A percentile compares a stretch with the other conserved stretches of the same genome.
These are phyloP conservation scores for Suillus weaverae DNA, from an alignment of 768 basidiomycete genomes.

Conservation along the genomic window DNA sequence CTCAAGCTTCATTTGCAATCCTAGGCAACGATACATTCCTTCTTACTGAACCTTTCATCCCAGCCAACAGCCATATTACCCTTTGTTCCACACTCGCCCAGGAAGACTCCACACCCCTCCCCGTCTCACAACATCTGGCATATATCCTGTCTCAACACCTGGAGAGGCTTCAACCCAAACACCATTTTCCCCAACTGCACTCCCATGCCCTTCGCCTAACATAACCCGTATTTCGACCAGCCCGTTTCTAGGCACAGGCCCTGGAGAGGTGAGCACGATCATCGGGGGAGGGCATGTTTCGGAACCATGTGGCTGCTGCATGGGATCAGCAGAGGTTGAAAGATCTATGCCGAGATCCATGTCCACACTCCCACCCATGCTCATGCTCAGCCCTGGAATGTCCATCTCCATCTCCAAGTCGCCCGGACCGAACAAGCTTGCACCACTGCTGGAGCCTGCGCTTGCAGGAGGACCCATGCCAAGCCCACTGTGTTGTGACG, in stretches of 20 bases:
- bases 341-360: constrained; percentile 31
- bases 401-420: constrained; percentile 38
- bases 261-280: constrained; percentile 68
- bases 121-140: constrained; percentile 73
- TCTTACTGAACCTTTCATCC: not conserved
- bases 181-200: constrained; percentile 18
- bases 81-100: constrained; percentile 56
- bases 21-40: not conserved
- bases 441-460: constrained; percentile 22
- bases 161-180: constrained; percentile 27
- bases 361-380: constrained; percentile 32
- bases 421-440: constrained; percentile 31
- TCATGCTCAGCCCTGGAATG: constrained; percentile 36
- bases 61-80: not conserved
- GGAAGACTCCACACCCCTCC: constrained; percentile 71
- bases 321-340: constrained; percentile 12
- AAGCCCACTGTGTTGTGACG: constrained; percentile 21
- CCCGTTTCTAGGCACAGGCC: constrained; percentile 62
- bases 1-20: not conserved
- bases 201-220: constrained; percentile 48
- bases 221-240: constrained; percentile 63
- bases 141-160: constrained; percentile 50
- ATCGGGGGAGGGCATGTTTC: constrained; percentile 41
- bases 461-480: constrained; percentile 25
- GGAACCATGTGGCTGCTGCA: not conserved